These are phyloP conservation scores for Syzygium jambos DNA, from an alignment of 345 rosid genomes.

Conservation along the genomic window DNA sequence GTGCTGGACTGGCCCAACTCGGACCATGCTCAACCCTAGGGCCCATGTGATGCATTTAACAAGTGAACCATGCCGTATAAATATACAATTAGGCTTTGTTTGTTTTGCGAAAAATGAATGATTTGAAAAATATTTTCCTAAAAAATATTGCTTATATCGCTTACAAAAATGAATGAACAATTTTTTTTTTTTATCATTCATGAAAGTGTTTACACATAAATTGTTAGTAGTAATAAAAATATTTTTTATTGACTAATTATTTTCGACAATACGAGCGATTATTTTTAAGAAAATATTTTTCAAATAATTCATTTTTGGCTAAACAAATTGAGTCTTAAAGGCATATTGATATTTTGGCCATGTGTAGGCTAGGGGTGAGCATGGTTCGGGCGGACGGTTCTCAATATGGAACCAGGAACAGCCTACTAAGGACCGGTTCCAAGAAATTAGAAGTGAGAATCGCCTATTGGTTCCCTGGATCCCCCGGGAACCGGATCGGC, in stretches of 20 bases:
- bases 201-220: neutral
- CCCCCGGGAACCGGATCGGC: too few relatives aligned
- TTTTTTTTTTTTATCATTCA: too few relatives aligned
- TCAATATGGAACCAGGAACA: too few relatives aligned
- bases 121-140: too few relatives aligned
- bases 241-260: neutral
- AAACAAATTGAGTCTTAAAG: neutral
- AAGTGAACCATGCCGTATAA: neutral
- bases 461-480: too few relatives aligned
- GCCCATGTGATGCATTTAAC: neutral
- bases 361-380: neutral
- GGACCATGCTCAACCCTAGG: neutral
- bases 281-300: neutral
- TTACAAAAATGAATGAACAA: neutral
- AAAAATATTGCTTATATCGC: accelerated
- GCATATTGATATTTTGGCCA: neutral
- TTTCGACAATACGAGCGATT: neutral
- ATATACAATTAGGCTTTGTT: neutral
- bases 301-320: neutral
- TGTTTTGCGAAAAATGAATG: neutral
- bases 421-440: too few relatives aligned
- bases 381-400: too few relatives aligned
- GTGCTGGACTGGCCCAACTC: too few relatives aligned
- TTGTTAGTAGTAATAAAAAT: neutral
- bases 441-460: too few relatives aligned